These are phyloP conservation scores for Mucor irregularis DNA, from an alignment of 371 early-diverging fungal genomes.

Conservation along the genomic window DNA sequence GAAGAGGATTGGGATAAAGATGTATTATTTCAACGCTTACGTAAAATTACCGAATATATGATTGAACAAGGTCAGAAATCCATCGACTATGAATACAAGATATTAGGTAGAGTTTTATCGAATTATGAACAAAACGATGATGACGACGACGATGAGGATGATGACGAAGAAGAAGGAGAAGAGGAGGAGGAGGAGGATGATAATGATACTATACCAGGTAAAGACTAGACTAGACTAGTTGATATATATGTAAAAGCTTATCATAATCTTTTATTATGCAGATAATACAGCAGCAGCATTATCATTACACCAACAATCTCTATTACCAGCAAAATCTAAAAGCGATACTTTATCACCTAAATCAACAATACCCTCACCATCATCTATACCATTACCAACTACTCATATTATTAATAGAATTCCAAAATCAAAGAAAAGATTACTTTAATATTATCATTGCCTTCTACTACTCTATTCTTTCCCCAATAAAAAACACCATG, in stretches of 20 bases:
- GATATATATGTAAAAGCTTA: not conserved
- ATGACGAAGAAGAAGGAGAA: not conserved
- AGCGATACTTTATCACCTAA: too few relatives aligned
- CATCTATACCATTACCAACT: too few relatives aligned
- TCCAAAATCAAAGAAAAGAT: too few relatives aligned
- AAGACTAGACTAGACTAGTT: not conserved
- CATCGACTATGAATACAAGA: constrained; percentile 39
- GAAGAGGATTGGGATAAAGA: constrained; percentile 51
- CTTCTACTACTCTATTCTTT: too few relatives aligned
- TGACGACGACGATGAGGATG: constrained; percentile 4
- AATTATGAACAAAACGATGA: constrained; percentile 23
- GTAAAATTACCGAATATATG: constrained; percentile 41
- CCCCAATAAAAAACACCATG: too few relatives aligned
- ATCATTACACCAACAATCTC: too few relatives aligned
- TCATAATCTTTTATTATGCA: too few relatives aligned
- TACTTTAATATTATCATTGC: too few relatives aligned
- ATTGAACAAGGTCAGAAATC: constrained; percentile 44
- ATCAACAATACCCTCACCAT: too few relatives aligned
- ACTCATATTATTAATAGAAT: too few relatives aligned
- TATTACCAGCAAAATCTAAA: too few relatives aligned
- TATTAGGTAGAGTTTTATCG: constrained; percentile 39
- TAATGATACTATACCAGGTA: not conserved
- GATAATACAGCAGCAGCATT: too few relatives aligned
- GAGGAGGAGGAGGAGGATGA: not conserved
- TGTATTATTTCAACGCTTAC: constrained; percentile 34